phyloP scores from a whole-genome alignment of 1,139 yeast genomes.

The Taiozyma sp. region DNA sequence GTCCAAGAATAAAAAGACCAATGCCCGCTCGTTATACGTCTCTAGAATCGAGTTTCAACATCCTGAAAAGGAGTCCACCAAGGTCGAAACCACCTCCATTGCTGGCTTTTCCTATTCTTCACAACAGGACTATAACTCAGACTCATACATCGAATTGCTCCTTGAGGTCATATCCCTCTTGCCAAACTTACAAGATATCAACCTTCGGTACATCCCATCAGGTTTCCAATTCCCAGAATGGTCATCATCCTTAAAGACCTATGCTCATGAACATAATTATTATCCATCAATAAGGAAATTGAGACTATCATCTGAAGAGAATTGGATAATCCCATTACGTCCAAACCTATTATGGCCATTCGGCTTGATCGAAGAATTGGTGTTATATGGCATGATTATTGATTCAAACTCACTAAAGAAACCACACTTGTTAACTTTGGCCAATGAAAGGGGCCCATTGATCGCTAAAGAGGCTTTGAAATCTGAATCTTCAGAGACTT shows the following conservation, averaged over 20 bases:
- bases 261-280: conserved; percentile 24
- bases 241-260: conserved; percentile 23
- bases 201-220: conserved; percentile 45
- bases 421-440: conserved; percentile 20
- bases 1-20: conserved; percentile 21
- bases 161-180: conserved; percentile 33
- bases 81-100: conserved; percentile 18
- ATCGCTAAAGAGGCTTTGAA: conserved; percentile 16
- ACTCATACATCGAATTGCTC: conserved; percentile 32
- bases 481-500: conserved; percentile 11
- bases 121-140: neutral
- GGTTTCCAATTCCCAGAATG: conserved; percentile 44
- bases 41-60: conserved; percentile 27
- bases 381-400: conserved; percentile 43
- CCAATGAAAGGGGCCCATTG: conserved; percentile 19
- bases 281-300: conserved; percentile 18
- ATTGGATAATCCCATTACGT: conserved; percentile 47
- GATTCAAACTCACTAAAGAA: conserved; percentile 35
- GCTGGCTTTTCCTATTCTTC: conserved; percentile 14
- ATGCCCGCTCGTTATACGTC: conserved; percentile 19
- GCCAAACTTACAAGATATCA: conserved; percentile 30
- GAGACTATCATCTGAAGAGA: conserved; percentile 37
- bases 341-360: conserved; percentile 36
- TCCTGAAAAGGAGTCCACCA: conserved; percentile 29
- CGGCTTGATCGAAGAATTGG: conserved; percentile 40